Conservation (phyloP, 2,329 filamentous ascomycete species). For the Aspergillus candidus region DNA sequence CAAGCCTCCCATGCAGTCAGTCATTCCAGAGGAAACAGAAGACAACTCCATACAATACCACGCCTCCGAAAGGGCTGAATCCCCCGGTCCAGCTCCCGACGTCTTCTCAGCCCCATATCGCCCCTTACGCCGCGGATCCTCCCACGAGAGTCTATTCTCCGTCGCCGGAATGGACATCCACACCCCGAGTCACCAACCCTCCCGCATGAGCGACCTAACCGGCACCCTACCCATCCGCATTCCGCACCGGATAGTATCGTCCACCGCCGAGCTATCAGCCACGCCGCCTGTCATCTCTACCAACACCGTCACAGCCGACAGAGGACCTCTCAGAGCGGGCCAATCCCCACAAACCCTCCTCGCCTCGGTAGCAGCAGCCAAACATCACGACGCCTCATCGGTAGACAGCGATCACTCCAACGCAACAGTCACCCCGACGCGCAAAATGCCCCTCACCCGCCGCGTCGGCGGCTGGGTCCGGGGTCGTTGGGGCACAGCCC, state of each 20-base stretch:
- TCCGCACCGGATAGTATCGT: slow-evolving; percentile 43
- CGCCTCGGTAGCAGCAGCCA: slow-evolving; percentile 30
- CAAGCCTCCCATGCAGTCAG: slow-evolving; percentile 21
- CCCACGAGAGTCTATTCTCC: slow-evolving; percentile 86
- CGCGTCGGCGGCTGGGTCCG: slow-evolving; percentile 62
- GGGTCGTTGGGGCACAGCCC: slow-evolving; percentile 56
- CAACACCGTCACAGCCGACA: slow-evolving; percentile 31
- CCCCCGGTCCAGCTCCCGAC: slow-evolving; percentile 13
- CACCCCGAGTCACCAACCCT: slow-evolving; percentile 67
- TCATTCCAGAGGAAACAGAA: slow-evolving; percentile 37
- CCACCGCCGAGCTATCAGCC: slow-evolving; percentile 37
- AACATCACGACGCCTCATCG: slow-evolving; percentile 19
- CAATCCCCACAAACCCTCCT: slow-evolving; percentile 30
- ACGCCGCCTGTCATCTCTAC: slow-evolving; percentile 35
- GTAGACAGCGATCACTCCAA: slow-evolving; percentile 18
- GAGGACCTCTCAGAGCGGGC: slow-evolving; percentile 17
- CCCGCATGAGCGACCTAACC: slow-evolving; percentile 60
- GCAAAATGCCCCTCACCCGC: slow-evolving; percentile 40
- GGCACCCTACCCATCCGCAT: slow-evolving; percentile 34
- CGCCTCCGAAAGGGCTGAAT: slow-evolving; percentile 8
- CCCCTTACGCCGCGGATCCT: slow-evolving; percentile 59
- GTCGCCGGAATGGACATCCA: slow-evolving; percentile 86
- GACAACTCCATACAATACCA: slow-evolving; percentile 18
- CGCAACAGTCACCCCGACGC: slow-evolving; percentile 15
- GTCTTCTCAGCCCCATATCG: slow-evolving; percentile 30